These are phyloP conservation scores for Blastobotrys raffinosifermentans DNA, from an alignment of 1,139 yeast genomes.

Conservation along the genomic window DNA sequence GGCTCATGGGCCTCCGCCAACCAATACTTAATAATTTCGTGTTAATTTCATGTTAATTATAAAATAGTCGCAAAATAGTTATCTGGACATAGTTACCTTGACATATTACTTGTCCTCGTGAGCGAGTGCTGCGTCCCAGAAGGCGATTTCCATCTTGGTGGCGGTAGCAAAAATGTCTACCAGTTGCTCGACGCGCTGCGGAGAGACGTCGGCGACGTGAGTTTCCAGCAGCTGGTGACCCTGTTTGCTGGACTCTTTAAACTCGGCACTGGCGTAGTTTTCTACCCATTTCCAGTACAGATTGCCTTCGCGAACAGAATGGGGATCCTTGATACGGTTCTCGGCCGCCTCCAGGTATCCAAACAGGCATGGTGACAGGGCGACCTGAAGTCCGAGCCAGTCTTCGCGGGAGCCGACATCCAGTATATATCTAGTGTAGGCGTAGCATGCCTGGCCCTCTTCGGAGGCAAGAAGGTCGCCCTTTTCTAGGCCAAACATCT, in stretches of 20 bases:
- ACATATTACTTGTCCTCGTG: constrained; percentile 3
- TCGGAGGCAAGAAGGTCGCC: constrained; percentile 41
- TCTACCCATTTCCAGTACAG: constrained; percentile 54
- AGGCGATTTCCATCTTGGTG: constrained; percentile 51
- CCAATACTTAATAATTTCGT: no score
- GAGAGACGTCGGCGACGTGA: constrained; percentile 34
- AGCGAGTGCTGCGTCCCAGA: constrained; percentile 49
- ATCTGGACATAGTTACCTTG: no score
- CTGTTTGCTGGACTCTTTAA: constrained; percentile 43
- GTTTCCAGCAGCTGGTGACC: constrained; percentile 48
- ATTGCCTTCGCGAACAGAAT: constrained; percentile 22
- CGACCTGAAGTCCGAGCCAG: constrained; percentile 60
- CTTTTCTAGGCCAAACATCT: constrained; percentile 43
- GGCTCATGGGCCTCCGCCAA: no score
- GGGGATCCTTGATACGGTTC: constrained; percentile 16
- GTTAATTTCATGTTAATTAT: no score
- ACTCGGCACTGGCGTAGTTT: constrained; percentile 57
- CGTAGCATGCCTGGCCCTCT: constrained; percentile 52
- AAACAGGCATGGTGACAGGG: constrained; percentile 70
- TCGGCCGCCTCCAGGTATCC: constrained; percentile 61
- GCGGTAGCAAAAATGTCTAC: constrained; percentile 56
- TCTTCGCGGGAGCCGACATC: constrained; percentile 49
- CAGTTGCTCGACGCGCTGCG: constrained; percentile 44
- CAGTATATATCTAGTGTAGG: constrained; percentile 56
- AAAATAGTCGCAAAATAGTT: no score